phyloP scores from a whole-genome alignment of 148 eudicot genomes.

The Persicaria maculosa region DNA sequence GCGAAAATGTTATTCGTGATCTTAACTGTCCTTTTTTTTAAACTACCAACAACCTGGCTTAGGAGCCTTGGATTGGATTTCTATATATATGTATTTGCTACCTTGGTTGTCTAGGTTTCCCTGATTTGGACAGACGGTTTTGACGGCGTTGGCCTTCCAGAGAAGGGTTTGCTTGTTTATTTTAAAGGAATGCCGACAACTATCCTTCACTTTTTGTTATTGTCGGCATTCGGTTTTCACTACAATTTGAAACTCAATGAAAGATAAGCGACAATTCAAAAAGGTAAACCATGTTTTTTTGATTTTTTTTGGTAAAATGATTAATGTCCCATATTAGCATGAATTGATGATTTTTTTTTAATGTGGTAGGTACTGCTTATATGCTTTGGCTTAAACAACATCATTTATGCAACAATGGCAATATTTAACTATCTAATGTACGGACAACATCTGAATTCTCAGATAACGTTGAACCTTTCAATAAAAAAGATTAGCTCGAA shows the following conservation, averaged over 20 bases:
- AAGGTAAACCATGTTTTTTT: conserved; percentile 37
- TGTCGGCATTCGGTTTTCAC: conserved; percentile 46
- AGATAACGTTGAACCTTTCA: conserved; percentile 48
- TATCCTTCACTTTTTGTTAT: conserved; percentile 37
- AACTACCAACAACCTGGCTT: conserved; percentile 40
- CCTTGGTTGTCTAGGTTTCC: conserved; percentile 23
- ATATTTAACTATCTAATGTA: conserved; percentile 43
- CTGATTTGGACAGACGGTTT: conserved; percentile 34
- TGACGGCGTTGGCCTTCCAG: conserved; percentile 39
- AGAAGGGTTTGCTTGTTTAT: conserved; percentile 29
- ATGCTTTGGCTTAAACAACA: conserved; percentile 26
- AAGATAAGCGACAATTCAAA: conserved; percentile 27
- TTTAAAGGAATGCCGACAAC: conserved; percentile 36
- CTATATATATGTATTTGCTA: conserved; percentile 39
- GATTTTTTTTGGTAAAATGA: conserved; percentile 37
- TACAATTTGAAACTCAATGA: conserved; percentile 37
- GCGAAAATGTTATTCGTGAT: background rate
- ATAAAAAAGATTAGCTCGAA: conserved; percentile 21
- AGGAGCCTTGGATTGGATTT: conserved; percentile 33
- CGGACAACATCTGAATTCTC: conserved; percentile 30
- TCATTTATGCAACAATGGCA: conserved; percentile 35
- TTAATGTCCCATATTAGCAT: background rate
- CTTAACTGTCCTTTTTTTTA: background rate
- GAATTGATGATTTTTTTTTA: background rate
- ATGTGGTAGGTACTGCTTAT: conserved; percentile 31